These are phyloP conservation scores for Crassisporium funariophilum DNA, from an alignment of 768 basidiomycete genomes.

Conservation along the genomic window DNA sequence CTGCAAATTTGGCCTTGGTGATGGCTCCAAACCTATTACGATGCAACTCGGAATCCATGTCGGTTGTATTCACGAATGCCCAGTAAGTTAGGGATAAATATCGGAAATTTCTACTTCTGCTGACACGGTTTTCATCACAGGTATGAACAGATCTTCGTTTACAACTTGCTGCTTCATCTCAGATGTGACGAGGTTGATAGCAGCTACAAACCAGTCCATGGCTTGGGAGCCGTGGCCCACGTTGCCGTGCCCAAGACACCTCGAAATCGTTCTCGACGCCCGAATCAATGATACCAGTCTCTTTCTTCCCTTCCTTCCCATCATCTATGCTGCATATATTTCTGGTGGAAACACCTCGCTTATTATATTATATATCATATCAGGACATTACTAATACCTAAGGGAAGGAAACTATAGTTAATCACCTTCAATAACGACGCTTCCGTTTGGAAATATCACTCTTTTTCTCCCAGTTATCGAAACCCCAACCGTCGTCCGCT, in stretches of 20 bases:
- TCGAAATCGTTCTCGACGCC: conserved; percentile 59
- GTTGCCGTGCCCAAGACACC: conserved; percentile 46
- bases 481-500: conserved; percentile 46
- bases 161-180: conserved; percentile 80
- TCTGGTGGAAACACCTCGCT: too few species aligned
- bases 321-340: too few species aligned
- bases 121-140: conserved; percentile 35
- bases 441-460: neutral
- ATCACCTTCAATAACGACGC: too few species aligned
- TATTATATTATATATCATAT: too few species aligned
- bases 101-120: conserved; percentile 6
- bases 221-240: conserved; percentile 66
- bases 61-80: conserved; percentile 88
- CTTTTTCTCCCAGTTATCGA: conserved; percentile 34
- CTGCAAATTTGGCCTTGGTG: conserved; percentile 83
- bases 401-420: too few species aligned
- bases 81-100: conserved; percentile 55
- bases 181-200: conserved; percentile 75
- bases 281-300: conserved; percentile 31
- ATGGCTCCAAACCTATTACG: conserved; percentile 91
- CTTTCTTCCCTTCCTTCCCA: too few species aligned
- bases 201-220: conserved; percentile 78
- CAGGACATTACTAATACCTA: too few species aligned
- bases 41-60: conserved; percentile 86
- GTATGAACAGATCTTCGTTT: conserved; percentile 88